Evolutionary conservation across 2,329 filamentous ascomycete genomes (phyloP).

Genomic region (Emmonsiellopsis sp.): DNA sequence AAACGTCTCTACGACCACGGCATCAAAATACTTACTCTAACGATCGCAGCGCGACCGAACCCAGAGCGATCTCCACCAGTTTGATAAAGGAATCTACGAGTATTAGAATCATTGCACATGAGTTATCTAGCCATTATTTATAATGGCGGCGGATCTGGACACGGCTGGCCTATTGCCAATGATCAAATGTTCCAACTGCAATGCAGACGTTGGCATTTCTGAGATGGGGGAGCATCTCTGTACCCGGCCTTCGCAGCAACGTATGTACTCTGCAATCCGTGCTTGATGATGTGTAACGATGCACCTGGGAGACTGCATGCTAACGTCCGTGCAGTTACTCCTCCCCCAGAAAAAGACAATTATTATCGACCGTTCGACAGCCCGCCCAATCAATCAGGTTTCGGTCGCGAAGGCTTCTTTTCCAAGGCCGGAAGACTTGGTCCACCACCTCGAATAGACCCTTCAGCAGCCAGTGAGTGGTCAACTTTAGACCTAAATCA

Average conservation of each 20-base stretch:
- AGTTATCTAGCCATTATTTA: not conserved
- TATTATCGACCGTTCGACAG: slow-evolving; percentile 12
- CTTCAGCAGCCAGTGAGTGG: slow-evolving; percentile 48
- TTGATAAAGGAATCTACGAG: not conserved
- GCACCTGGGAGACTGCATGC: not conserved
- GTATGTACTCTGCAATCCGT: slow-evolving; percentile 5
- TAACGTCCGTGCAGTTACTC: not conserved
- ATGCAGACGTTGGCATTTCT: slow-evolving; percentile 68
- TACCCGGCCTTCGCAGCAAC: slow-evolving; percentile 27
- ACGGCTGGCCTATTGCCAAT: slow-evolving; percentile 64
- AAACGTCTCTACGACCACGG: not conserved
- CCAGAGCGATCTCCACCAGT: not conserved
- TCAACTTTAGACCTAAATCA: slow-evolving; percentile 7
- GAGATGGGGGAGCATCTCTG: slow-evolving; percentile 82
- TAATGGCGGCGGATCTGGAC: slow-evolving; percentile 1
- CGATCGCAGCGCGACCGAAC: not conserved
- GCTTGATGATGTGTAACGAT: slow-evolving; percentile 1
- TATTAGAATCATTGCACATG: not conserved
- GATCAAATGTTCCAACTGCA: slow-evolving; percentile 81
- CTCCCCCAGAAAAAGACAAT: slow-evolving; percentile 6
- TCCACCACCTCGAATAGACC: slow-evolving; percentile 47
- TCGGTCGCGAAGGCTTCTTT: slow-evolving; percentile 16
- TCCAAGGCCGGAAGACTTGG: slow-evolving; percentile 36
- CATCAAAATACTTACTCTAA: not conserved
- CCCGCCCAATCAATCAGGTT: slow-evolving; percentile 19